Base-by-base conservation (phyloP, 495 filamentous ascomycete genomes). In the Collariella sp. region DNA sequence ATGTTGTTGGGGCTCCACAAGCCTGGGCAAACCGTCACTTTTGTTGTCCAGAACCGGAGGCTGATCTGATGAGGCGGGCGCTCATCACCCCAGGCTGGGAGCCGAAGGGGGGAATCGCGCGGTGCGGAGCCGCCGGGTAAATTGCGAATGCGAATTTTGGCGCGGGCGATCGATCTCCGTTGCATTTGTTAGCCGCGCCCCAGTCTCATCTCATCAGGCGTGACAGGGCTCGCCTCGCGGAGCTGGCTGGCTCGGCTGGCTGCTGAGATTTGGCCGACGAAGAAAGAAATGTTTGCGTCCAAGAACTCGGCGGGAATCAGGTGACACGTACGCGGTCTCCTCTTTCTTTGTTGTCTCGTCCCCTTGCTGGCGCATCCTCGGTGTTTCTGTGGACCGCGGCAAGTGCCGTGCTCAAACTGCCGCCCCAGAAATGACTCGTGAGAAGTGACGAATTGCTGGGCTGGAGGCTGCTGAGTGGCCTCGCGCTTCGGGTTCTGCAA, bases 51-150 rank as follows among this genome's bases (percentile, higher is more conserved):
- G 41, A 46, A 24, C 49, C 44, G 39, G 1, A 5, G 49, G 36
- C 43, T 49, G 55, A 26, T 35, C 50, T 36, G 29, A 43, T 35
- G 31, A 26, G 23, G 24, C 36, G 16, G 16, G 11, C 15, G n/a
- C n/a, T n/a, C n/a, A n/a, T n/a, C n/a, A n/a, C n/a, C n/a, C n/a
- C n/a, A n/a, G n/a, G n/a, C n/a, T n/a, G n/a, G 29, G 23, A 23
- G 26, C 36, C 29, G 42, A 46, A 56, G 52, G 47, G 52, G 23
- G 18, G 39, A 57, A 56, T 48, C 40, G 18, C 33, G 54, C 20
- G 52, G 51, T 54, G 60, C 44, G 49, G 61, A 66, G 62, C 64
- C 55, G 59, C 59, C 62, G 64, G 64, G 31, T 62, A 62, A n/a
- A 66, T 55, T 55, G 52, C 44, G 41, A 18, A 15, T 31, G n/a